Conservation (phyloP, 495 filamentous ascomycete species). For the Penicillium paxilli region DNA sequence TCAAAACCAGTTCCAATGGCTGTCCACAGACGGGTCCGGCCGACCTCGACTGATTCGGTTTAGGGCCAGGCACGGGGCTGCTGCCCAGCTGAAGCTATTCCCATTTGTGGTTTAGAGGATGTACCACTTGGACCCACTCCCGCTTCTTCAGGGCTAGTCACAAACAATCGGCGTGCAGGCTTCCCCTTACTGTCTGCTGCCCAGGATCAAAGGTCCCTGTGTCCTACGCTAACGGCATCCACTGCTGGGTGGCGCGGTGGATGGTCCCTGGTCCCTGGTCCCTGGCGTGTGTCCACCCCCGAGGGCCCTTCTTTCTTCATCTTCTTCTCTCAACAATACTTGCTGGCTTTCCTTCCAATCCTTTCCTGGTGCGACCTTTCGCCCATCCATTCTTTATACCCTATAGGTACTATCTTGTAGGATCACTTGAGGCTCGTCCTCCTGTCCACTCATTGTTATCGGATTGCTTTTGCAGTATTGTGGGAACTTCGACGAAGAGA, state of each 20-base stretch:
- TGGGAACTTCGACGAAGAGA: background rate
- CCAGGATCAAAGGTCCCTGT: background rate
- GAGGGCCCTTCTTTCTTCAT: background rate
- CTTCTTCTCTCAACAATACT: background rate
- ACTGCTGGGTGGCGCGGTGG: conserved; percentile 6
- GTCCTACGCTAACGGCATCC: background rate
- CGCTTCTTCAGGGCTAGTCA: background rate
- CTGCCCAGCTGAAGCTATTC: background rate
- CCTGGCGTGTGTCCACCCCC: conserved; percentile 16
- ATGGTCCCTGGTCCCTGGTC: conserved; percentile 17
- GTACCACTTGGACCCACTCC: background rate
- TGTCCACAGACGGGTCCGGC: background rate
- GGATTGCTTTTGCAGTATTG: background rate
- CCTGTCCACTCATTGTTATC: conserved; percentile 17
- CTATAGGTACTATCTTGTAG: background rate
- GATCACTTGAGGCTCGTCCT: conserved; percentile 14
- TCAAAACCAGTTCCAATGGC: background rate
- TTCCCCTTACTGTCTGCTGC: conserved; percentile 18
- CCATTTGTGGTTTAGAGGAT: conserved; percentile 3
- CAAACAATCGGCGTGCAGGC: conserved; percentile 14
- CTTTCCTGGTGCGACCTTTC: conserved; percentile 28
- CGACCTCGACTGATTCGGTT: background rate
- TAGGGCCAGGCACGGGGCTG: conserved; percentile 20
- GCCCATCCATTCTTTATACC: conserved; percentile 40
- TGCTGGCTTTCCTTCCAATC: conserved; percentile 21